Base-by-base conservation (phyloP, 305 asterid genomes). In the Plantago rigida region DNA sequence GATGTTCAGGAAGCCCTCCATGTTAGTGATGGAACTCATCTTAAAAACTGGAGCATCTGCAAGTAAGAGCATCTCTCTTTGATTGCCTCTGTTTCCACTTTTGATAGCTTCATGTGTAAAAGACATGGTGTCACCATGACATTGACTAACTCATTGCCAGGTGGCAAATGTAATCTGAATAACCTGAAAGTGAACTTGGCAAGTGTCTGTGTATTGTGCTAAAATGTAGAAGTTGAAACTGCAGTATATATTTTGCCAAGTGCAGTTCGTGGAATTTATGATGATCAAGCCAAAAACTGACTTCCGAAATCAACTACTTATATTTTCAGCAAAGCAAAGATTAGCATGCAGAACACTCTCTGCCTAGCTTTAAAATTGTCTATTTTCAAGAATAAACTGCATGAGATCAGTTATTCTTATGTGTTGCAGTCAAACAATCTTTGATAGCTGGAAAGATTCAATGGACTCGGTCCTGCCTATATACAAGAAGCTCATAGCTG, bases 1-100 rank as follows among this genome's bases (percentile, higher is more conserved):
- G 93, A 84, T 36, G 95, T 91, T 60, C 98, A 91, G 71, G 82
- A 70, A 59, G 95, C 95, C 62, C 94, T 91, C 55, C 95, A 91
- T 59, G 94, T 81, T 58, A 58, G 65, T 12, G 85, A 79, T 47
- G 88, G 89, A 24, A 72, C 57, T 26, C 71, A 39, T 51, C 75
- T 74, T 64, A 84, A 66, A 71, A 78, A 81, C 44, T 90, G 97
- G 95, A 87, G 70, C 71, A 81, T 86, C 50, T 85, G 96, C 96
- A 91, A 91, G 96, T 87, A 85, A 77, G 54, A 12, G 46, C 60
- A 24, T 15, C 48, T 59, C 54, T 46, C 29, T 49, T 28, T 13
- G 13, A 7, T 9, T 42, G n/a, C 3, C 4, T 31, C 5, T 9
- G 12, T 62, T 36, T 45, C 39, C 31, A 8, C 26, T 22, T 22